Base-by-base conservation (phyloP, 495 filamentous ascomycete species). In the Echria macrotheca region DNA sequence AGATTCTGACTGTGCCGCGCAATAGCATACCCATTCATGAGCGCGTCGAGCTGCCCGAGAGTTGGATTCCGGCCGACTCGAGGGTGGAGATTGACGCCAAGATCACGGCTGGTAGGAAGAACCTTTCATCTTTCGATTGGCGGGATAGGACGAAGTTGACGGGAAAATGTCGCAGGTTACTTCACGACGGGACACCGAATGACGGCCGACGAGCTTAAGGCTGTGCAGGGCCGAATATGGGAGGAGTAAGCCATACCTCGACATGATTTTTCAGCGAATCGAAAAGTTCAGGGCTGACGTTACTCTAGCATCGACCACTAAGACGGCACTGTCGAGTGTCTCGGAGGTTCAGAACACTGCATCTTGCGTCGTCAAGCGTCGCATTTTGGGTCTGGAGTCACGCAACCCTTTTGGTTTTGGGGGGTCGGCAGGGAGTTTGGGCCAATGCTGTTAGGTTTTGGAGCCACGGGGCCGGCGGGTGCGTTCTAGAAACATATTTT, bases 51-150 rank as follows among this genome's bases (percentile, higher is more conserved):
- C 90, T 98, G 40, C 93, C 93, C 17, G 91, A 96, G 44, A 83
- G 87, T 23, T 84, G 91, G 81, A 96, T 98, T 55, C 93, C 93
- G 29, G 87, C 83, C 56, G 93, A 98, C 69, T 94, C 88, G 43
- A 79, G 93, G 44, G 93, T 98, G 11, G 93, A 98, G 69, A 98
- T 98, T 60, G 93, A 98, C 70, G 93, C 93, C 24, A 98, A 96
- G 75, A 96, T 98, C 64, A 91, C 93, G 54, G 89, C 91, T 22
- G 91, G 93, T 96, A 87, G 89, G 71, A 31, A 23, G 29, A 40
- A 36, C 5, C 12, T 17, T 28, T 26, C 14, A 10, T 50, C 23
- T 50, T 47, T 49, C 36, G 31, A 41, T 47, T 22, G 22, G 43
- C 50, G 44, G 44, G 21, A 24, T 24, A 3, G 22, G 14, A 25